Conservation (phyloP, 2,329 filamentous ascomycete genomes). For the Microascus cirrosus region DNA sequence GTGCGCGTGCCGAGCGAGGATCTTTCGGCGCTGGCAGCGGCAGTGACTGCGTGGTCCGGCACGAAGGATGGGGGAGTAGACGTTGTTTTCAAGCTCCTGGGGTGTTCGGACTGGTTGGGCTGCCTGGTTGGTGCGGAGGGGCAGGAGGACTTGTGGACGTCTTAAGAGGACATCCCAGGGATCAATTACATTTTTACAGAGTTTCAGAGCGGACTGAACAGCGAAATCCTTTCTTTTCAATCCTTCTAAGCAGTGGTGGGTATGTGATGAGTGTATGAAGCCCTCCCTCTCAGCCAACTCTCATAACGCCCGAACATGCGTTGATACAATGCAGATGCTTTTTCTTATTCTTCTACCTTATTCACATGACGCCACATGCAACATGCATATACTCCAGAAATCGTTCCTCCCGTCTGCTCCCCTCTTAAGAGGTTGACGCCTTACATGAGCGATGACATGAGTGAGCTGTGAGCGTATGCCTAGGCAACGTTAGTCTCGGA, state of each 20-base stretch:
- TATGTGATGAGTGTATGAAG: slow-evolving; percentile 1
- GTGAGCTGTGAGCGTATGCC: slow-evolving; percentile 77
- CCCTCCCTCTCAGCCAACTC: neutral
- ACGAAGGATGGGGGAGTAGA: slow-evolving; percentile 26
- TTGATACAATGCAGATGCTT: slow-evolving; percentile 1
- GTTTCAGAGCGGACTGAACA: neutral
- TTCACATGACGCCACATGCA: neutral
- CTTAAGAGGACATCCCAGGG: slow-evolving; percentile 11
- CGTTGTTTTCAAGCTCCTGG: slow-evolving; percentile 41
- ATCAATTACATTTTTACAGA: neutral
- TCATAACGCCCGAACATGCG: slow-evolving; percentile 3
- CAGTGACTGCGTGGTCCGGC: slow-evolving; percentile 54
- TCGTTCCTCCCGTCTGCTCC: neutral
- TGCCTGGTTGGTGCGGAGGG: slow-evolving; percentile 39
- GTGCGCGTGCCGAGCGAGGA: slow-evolving; percentile 53
- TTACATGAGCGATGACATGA: slow-evolving; percentile 54
- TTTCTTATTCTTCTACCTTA: neutral
- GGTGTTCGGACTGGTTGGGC: slow-evolving; percentile 54
- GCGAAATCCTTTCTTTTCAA: neutral
- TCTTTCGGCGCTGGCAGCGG: slow-evolving; percentile 48
- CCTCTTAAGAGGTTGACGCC: neutral
- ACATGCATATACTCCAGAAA: neutral
- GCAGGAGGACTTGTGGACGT: slow-evolving; percentile 33
- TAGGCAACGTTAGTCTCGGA: slow-evolving; percentile 18
- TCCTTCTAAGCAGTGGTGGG: neutral